A percentile compares a stretch with the other conserved stretches of the same genome.
Conservation (phyloP, 306 rosid genomes). For the Purshia tridentata region DNA sequence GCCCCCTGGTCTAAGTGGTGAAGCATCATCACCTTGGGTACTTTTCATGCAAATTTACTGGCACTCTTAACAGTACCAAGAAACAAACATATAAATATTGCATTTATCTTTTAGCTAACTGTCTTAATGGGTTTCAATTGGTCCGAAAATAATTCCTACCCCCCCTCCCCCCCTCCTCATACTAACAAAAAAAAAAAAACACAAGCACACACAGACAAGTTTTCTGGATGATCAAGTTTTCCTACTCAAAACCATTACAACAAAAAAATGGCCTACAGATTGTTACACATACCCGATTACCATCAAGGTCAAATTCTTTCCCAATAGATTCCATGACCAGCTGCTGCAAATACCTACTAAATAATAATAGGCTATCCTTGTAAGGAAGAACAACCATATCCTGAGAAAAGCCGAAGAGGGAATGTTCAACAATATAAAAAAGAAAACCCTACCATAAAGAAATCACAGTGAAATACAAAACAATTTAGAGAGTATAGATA, state of each 20-base stretch:
- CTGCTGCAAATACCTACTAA: constrained; percentile 96
- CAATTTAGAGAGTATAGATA: constrained; percentile 8
- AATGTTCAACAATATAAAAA: neutral
- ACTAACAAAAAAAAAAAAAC: too few species aligned
- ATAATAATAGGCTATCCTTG: constrained; percentile 85
- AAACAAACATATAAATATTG: too few species aligned
- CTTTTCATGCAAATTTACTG: too few species aligned
- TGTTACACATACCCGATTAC: constrained; percentile 72
- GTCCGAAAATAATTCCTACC: too few species aligned
- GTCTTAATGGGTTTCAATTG: too few species aligned
- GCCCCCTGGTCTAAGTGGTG: neutral
- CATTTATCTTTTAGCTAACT: too few species aligned
- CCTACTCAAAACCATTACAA: constrained; percentile 6
- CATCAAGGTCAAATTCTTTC: constrained; percentile 97
- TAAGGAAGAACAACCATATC: constrained; percentile 99
- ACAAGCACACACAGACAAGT: neutral
- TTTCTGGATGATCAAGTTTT: neutral
- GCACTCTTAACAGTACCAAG: too few species aligned
- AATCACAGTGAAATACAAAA: constrained; percentile 19
- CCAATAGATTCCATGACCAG: constrained; percentile 99
- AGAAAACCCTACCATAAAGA: constrained; percentile 9
- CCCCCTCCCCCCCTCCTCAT: too few species aligned
- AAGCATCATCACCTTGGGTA: neutral
- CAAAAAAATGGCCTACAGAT: constrained; percentile 9
- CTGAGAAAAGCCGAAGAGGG: constrained; percentile 36